Conservation (phyloP, 225 moss, liverwort and hornwort species). For the Physcomitrellopsis africana region DNA sequence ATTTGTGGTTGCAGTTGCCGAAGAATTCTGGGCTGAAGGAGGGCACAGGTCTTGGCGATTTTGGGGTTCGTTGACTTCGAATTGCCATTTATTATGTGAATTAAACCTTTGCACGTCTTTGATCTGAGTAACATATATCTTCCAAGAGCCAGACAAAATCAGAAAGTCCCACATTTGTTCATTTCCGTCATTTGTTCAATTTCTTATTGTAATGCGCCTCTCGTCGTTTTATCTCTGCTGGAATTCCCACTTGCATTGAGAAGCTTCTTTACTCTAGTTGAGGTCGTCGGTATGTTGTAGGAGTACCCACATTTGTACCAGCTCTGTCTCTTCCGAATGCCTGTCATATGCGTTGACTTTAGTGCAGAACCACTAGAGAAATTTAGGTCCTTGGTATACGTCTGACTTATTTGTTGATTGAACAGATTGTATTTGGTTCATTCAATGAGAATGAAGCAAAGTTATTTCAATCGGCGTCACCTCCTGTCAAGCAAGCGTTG, state of each 20-base stretch:
- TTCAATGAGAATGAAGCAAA: slow-evolving; percentile 77
- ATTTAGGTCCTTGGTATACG: slow-evolving; percentile 13
- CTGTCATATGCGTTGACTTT: not conserved
- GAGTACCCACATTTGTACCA: slow-evolving; percentile 3
- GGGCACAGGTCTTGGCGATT: slow-evolving; percentile 57
- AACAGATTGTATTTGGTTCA: slow-evolving; percentile 73
- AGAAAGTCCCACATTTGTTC: not conserved
- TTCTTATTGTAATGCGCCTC: not conserved
- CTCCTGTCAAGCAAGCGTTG: slow-evolving; percentile 35
- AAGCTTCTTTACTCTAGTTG: not conserved
- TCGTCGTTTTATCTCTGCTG: not conserved
- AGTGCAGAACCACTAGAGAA: not conserved
- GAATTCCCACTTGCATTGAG: not conserved
- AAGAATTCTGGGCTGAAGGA: slow-evolving; percentile 71
- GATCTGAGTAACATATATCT: not conserved
- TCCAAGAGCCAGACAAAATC: slow-evolving; percentile 13
- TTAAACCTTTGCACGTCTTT: not conserved
- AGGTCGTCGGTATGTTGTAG: not conserved
- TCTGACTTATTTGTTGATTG: slow-evolving; percentile 22
- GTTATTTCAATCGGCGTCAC: slow-evolving; percentile 48
- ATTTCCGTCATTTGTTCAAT: not conserved
- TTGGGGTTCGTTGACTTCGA: slow-evolving; percentile 40
- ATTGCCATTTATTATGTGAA: not conserved
- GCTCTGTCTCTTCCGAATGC: not conserved
- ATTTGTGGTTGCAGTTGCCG: slow-evolving; percentile 52